Base-by-base conservation (phyloP, 2,329 filamentous ascomycete species). In the Sarocladiaceae sp. region DNA sequence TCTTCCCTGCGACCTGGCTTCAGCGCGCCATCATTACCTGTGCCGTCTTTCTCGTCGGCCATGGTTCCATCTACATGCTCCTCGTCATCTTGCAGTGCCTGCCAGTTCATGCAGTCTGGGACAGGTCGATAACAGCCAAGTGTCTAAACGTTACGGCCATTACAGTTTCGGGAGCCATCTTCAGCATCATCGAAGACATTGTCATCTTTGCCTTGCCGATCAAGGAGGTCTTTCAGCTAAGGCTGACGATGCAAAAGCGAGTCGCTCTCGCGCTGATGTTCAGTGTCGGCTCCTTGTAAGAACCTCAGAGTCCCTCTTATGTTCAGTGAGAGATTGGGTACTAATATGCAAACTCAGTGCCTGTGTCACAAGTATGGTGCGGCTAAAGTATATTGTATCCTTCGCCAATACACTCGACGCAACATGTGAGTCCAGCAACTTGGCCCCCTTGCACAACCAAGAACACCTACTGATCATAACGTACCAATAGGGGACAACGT, bases 401-500 rank as follows among this genome's bases (percentile, higher is more conserved):
- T 53, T 53, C 13, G 44, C 52, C 23, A 39, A 56, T n/a, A 50
- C 51, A 2, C 40, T 55, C 17, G 53, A 53, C 31, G 46, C 22
- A 15, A 39, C 48, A 3, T 44, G 50, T 51, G 37, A 22, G 50
- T n/a, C 6, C 12, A 31, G n/a, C n/a, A n/a, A n/a, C n/a, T n/a
- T 50, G 31, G n/a, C 31, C 10, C n/a, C 26, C 12, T 17, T 15
- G 6, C 29, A 28, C 47, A 10, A 28, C 26, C 20, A 35, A 12
- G 18, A 23, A 12, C 5, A 42, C 39, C 10, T 22, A 4, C 23
- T 22, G n/a, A 42, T 46, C 17, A 29, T 18, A 13, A 47, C 36
- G 3, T 15, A 0, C 33, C 52, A 4, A 47, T 26, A 61, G 63
- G 59, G 57, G 55, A 62, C 39, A 61, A 62, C 37, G 62, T 64